Evolutionary conservation across 441 rosid species (phyloP).

Genomic region (Euphorbia celastroides): DNA sequence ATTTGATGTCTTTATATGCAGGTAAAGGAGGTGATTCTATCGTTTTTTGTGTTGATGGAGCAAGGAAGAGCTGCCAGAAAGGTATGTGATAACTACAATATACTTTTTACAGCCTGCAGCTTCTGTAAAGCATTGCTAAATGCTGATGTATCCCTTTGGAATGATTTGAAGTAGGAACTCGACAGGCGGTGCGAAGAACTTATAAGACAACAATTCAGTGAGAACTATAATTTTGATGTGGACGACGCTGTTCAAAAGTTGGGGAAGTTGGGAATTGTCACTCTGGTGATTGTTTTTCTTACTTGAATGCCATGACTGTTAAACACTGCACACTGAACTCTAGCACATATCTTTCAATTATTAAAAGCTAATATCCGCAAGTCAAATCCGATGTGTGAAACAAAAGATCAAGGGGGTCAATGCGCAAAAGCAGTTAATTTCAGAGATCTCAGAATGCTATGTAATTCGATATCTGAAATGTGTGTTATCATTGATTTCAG

Average conservation of each 20-base stretch:
- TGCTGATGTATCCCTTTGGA: constrained; percentile 12
- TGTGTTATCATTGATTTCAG: constrained; percentile 25
- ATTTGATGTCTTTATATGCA: constrained; percentile 22
- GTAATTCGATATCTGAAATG: constrained; percentile 5
- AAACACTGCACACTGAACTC: too few relatives aligned
- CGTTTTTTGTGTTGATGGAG: constrained; percentile 61
- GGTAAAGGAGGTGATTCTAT: constrained; percentile 90
- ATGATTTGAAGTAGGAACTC: constrained; percentile 50
- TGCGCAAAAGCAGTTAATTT: not conserved
- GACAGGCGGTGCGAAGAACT: constrained; percentile 81
- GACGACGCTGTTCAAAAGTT: constrained; percentile 88
- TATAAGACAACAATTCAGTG: constrained; percentile 69
- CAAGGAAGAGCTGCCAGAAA: constrained; percentile 55
- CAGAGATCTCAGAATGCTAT: not conserved
- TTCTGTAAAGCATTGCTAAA: constrained; percentile 6
- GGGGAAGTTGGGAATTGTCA: constrained; percentile 72
- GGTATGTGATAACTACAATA: constrained; percentile 21
- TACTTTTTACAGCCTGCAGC: not conserved
- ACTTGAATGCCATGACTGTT: too few relatives aligned
- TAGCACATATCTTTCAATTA: too few relatives aligned
- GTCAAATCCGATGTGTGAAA: too few relatives aligned
- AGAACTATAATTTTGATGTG: constrained; percentile 82
- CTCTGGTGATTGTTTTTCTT: constrained; percentile 30
- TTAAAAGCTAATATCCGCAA: too few relatives aligned
- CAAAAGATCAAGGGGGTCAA: not conserved